These are phyloP conservation scores for Mesembryanthemum crystallinum DNA, from an alignment of 148 eudicot genomes.

Conservation along the genomic window DNA sequence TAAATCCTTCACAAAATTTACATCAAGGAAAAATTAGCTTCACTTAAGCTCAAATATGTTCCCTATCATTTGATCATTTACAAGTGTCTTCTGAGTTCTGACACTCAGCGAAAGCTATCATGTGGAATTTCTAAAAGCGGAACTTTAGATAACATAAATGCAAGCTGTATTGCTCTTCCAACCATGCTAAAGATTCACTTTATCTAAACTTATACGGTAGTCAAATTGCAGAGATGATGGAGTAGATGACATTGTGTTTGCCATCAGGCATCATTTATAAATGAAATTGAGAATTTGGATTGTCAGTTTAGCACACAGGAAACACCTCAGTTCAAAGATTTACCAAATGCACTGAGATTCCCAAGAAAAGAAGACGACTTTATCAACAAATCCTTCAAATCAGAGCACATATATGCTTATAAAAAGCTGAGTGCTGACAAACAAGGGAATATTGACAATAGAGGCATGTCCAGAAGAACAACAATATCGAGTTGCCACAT, in stretches of 20 bases:
- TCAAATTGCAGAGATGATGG: not conserved
- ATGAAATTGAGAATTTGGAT: not conserved
- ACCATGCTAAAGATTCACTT: slow-evolving; percentile 3
- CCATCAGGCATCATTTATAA: not conserved
- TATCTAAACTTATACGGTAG: not conserved
- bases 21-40: no score
- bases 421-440: not conserved
- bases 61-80: not conserved
- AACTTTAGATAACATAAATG: not conserved
- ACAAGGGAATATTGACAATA: not conserved
- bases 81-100: not conserved
- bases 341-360: not conserved
- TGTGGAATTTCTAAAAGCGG: not conserved
- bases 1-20: no score
- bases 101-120: not conserved
- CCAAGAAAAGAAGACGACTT: not conserved
- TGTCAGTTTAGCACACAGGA: not conserved
- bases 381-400: not conserved
- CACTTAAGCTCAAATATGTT: no score
- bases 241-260: not conserved
- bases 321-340: not conserved
- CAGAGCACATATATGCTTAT: slow-evolving; percentile 3
- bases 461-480: not conserved
- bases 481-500: not conserved
- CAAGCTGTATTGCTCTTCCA: not conserved